phyloP scores from a whole-genome alignment of 1,139 yeast genomes.

The Nakaseomyces nivariensis region DNA sequence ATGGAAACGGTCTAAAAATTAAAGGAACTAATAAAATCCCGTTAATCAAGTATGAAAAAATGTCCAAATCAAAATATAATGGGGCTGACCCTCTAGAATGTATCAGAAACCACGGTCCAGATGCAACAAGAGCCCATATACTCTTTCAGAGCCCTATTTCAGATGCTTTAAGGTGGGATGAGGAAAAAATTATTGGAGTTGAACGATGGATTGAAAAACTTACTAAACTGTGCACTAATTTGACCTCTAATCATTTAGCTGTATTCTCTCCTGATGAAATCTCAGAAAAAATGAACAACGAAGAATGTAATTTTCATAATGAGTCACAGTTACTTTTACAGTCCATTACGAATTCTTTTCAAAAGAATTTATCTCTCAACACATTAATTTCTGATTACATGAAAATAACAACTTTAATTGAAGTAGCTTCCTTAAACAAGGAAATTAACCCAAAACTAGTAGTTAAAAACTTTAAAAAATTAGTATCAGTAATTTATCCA shows the following conservation, averaged over 20 bases:
- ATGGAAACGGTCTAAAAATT: slow-evolving; percentile 34
- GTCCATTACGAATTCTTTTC: slow-evolving; percentile 51
- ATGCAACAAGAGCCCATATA: slow-evolving; percentile 87
- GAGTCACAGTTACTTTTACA: slow-evolving; percentile 41
- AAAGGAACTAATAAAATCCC: slow-evolving; percentile 45
- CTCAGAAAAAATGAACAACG: slow-evolving; percentile 27
- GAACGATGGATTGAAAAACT: slow-evolving; percentile 77
- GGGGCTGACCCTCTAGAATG: slow-evolving; percentile 86
- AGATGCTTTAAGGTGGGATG: slow-evolving; percentile 85
- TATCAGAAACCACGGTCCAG: slow-evolving; percentile 78
- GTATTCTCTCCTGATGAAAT: slow-evolving; percentile 6
- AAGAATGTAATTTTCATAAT: slow-evolving; percentile 51
- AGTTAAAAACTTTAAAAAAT: slow-evolving; percentile 39
- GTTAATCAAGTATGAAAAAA: slow-evolving; percentile 61
- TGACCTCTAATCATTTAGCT: slow-evolving; percentile 13
- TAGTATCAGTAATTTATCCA: slow-evolving; percentile 41
- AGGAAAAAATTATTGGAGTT: slow-evolving; percentile 71
- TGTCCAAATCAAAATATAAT: slow-evolving; percentile 91
- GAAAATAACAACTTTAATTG: slow-evolving; percentile 62
- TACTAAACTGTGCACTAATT: slow-evolving; percentile 32
- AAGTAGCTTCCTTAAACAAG: slow-evolving; percentile 32
- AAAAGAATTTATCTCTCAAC: slow-evolving; percentile 54
- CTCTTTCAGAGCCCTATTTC: slow-evolving; percentile 87
- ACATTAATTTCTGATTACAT: slow-evolving; percentile 83
- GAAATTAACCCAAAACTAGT: slow-evolving; percentile 30